Evolutionary conservation across 306 rosid genomes (phyloP).

Genomic region (Hippophae tibetana): DNA sequence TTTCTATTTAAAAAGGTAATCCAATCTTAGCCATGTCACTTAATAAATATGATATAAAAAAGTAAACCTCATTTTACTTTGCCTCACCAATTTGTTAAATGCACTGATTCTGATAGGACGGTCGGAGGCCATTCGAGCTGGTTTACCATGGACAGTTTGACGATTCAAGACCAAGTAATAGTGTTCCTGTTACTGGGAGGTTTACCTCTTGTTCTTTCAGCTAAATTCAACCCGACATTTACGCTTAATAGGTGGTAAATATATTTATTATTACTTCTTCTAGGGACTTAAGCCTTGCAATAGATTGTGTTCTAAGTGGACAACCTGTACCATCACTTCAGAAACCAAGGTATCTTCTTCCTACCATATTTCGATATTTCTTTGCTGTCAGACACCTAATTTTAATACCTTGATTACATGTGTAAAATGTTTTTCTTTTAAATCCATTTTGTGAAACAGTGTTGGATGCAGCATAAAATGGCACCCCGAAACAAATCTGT

Average conservation of each 20-base stretch:
- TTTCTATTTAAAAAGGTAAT: conserved; percentile 75
- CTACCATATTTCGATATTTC: neutral
- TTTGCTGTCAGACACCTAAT: conserved; percentile 11
- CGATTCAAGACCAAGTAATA: conserved; percentile 82
- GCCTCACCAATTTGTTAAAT: neutral
- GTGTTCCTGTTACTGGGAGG: conserved; percentile 79
- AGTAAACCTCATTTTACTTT: conserved; percentile 9
- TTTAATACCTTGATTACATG: conserved; percentile 1
- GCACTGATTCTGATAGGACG: conserved; percentile 49
- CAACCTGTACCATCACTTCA: conserved; percentile 57
- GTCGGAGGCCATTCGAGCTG: conserved; percentile 91
- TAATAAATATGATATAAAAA: neutral
- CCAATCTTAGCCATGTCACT: neutral
- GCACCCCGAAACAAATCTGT: conserved; percentile 54
- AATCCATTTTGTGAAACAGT: conserved; percentile 31
- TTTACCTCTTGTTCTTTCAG: conserved; percentile 23
- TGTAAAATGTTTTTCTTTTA: conserved; percentile 9
- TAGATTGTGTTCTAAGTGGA: conserved; percentile 80
- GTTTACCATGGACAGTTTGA: conserved; percentile 95
- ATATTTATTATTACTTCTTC: conserved; percentile 17
- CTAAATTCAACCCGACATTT: neutral
- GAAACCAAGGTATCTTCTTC: conserved; percentile 50
- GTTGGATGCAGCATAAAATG: conserved; percentile 98
- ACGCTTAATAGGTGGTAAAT: neutral
- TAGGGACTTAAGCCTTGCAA: conserved; percentile 77